phyloP scores from a whole-genome alignment of 2,329 filamentous ascomycete species.

The Magnaporthiopsis incrustans region DNA sequence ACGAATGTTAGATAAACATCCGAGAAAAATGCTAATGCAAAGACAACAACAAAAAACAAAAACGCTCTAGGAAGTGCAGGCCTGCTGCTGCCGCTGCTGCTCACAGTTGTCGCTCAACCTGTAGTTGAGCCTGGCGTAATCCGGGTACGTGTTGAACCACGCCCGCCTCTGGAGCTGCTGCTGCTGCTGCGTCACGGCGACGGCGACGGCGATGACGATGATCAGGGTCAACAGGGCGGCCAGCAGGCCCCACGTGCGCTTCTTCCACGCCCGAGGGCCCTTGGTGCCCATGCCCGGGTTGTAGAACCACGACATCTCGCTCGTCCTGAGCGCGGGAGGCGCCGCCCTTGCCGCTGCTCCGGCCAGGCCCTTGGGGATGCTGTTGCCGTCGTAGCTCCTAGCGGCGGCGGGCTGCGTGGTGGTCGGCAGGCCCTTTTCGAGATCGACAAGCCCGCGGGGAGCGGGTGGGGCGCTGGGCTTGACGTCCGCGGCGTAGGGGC shows the following conservation, averaged over 20 bases:
- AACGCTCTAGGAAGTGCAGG: background rate
- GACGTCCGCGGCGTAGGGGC: no score
- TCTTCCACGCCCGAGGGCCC: conserved; percentile 41
- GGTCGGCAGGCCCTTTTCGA: background rate
- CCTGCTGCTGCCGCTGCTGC: conserved; percentile 3
- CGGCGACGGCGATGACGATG: conserved; percentile 37
- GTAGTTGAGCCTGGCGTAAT: conserved; percentile 40
- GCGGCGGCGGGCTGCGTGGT: no score
- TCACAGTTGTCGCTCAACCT: conserved; percentile 39
- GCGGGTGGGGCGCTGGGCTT: no score
- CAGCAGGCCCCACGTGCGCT: conserved; percentile 39
- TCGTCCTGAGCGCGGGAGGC: background rate
- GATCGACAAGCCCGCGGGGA: background rate
- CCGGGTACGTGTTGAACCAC: conserved; percentile 33
- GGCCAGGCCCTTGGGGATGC: background rate
- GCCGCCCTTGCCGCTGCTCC: background rate
- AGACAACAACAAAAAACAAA: background rate
- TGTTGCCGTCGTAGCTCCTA: background rate
- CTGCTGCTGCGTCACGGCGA: conserved; percentile 33
- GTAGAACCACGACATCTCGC: conserved; percentile 9
- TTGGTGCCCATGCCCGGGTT: conserved; percentile 4
- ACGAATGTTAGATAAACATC: background rate
- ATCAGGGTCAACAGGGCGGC: conserved; percentile 28
- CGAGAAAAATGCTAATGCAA: background rate
- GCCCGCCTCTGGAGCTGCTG: conserved; percentile 21